phyloP scores from a whole-genome alignment of 208 protist species.

The Acanthamoeba castellanii region DNA sequence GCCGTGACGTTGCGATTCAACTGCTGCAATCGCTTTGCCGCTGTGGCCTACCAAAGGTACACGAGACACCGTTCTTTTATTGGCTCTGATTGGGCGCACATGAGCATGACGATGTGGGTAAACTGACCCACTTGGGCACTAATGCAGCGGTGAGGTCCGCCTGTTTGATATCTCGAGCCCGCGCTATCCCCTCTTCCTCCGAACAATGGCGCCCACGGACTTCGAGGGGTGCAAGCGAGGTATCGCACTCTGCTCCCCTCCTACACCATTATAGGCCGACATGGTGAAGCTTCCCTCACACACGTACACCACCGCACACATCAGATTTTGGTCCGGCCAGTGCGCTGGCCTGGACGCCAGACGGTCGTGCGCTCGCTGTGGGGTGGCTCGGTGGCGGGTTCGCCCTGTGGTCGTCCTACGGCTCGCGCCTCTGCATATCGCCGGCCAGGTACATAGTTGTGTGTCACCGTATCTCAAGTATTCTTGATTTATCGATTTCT shows the following conservation, averaged over 20 bases:
- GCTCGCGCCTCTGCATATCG: conserved; percentile 29
- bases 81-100: neutral
- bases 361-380: conserved; percentile 1
- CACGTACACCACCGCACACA: neutral
- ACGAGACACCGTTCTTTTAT: too few species aligned
- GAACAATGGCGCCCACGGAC: neutral
- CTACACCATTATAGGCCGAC: neutral
- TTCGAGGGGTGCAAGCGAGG: conserved; percentile 6
- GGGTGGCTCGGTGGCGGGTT: conserved; percentile 6
- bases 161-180: conserved; percentile 42
- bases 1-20: conserved; percentile 1
- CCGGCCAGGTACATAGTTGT: neutral
- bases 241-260: neutral
- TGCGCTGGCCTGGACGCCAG: conserved; percentile 25
- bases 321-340: neutral
- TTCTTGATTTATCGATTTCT: too few species aligned
- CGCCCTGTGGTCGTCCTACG: conserved; percentile 44
- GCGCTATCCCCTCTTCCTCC: conserved; percentile 48
- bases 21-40: neutral
- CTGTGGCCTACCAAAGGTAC: conserved; percentile 10
- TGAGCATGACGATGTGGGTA: neutral
- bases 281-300: neutral
- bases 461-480: neutral
- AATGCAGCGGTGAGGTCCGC: neutral
- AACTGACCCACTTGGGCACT: neutral